Base-by-base conservation (phyloP, 2,329 filamentous ascomycete genomes). In the Pseudopyricularia cyperi region DNA sequence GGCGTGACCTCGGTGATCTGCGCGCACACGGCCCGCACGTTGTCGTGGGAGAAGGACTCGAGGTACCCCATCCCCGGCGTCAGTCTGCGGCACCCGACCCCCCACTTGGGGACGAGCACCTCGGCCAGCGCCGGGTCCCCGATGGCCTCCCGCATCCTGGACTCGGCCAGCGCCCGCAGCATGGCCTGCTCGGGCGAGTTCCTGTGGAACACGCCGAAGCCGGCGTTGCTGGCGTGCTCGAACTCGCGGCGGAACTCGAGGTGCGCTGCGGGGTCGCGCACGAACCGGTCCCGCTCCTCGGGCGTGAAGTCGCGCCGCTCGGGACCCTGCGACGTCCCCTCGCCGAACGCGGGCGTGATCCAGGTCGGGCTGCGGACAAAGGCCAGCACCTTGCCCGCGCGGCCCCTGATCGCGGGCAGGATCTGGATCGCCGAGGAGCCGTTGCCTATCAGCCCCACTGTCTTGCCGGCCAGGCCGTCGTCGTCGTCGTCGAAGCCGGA, bases 21-120 rank as follows among this genome's bases (percentile, higher is more conserved):
- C 9, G 39, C 39, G 14, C 39, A 44, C n/a, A 73, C 64, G 7
- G 66, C 65, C n/a, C 64, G 59, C 4, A 76, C 70, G 47, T 78
- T 76, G 11, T 65, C 61, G 51, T 68, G 56, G 3, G 62, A 62
- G 37, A 75, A 61, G 9, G 66, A 65, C 52, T 71, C 68, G 35
- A 71, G 60, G 57, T 70, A 71, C 6, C 69, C 68, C 47, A 67
- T 64, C 1, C 69, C 70, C 1, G 70, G 71, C 0, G 69, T 67
- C 35, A 71, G 65, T 0, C 68, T 66, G 51, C 63, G 65, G 60
- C 63, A 71, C 12, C 74, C 73, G 5, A 69, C 68, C 3, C 65
- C 63, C 63, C 71, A 76, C 39, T 61, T 61, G 12, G 69, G 69
- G 33, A 67, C 66, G 12, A 78, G 67, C 63, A 1, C 65, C 63